Conservation (phyloP, 139 green algal genomes). For the Haematococcus sp. region DNA sequence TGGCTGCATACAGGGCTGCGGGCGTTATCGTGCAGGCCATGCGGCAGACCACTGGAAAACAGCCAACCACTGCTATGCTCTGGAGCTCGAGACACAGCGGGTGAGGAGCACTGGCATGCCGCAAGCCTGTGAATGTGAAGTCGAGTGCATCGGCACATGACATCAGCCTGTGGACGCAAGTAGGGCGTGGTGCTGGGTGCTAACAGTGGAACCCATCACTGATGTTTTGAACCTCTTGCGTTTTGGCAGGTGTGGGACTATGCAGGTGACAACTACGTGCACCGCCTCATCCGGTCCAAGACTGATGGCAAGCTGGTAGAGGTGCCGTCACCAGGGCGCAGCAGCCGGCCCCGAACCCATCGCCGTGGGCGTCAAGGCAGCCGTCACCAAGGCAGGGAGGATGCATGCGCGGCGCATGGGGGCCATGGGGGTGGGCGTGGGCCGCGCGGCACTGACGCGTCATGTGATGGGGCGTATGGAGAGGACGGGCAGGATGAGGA, state of each 20-base stretch:
- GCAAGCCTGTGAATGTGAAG: too few species aligned
- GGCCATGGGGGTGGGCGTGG: background rate
- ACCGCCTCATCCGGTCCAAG: conserved; percentile 91
- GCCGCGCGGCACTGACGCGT: too few species aligned
- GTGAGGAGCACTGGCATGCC: too few species aligned
- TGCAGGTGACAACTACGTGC: conserved; percentile 91
- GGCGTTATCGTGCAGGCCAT: conserved; percentile 72
- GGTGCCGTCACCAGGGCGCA: conserved; percentile 59
- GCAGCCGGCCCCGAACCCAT: background rate
- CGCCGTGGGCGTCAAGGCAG: background rate
- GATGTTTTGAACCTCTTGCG: too few species aligned
- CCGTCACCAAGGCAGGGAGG: background rate
- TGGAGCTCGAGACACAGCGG: conserved; percentile 90
- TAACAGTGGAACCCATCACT: too few species aligned
- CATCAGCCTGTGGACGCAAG: too few species aligned
- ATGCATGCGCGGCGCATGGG: background rate
- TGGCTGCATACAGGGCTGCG: conserved; percentile 81
- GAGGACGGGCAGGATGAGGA: background rate
- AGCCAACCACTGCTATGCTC: conserved; percentile 86
- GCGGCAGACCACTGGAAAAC: conserved; percentile 82
- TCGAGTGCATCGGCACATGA: too few species aligned
- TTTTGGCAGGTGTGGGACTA: conserved; percentile 93
- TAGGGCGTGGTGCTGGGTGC: too few species aligned
- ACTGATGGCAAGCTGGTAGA: conserved; percentile 94
- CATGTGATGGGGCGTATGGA: background rate